A percentile compares a stretch with the other conserved stretches of the same genome.
Conservation (phyloP, 163 green algal species). For the Volvox carteri region DNA sequence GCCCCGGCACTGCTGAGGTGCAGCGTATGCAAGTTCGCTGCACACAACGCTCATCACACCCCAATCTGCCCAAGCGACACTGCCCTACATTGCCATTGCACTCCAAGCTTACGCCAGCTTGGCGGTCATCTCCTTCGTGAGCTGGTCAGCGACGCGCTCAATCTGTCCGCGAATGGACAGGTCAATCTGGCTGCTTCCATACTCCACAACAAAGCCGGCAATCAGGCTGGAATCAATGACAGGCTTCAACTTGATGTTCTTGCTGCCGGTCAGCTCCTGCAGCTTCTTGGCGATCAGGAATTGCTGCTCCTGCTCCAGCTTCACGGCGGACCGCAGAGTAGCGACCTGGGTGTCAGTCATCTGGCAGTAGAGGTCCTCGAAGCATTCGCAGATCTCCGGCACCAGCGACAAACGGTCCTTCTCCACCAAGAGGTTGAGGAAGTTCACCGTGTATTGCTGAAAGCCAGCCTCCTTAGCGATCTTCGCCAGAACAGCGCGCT, state of each 20-base stretch:
- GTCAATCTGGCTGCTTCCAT: conserved; percentile 95
- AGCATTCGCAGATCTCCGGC: conserved; percentile 90
- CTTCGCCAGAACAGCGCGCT: conserved; percentile 90
- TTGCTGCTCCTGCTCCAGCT: conserved; percentile 99
- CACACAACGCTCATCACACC: not conserved
- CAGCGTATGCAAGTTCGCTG: not conserved
- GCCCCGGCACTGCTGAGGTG: not conserved
- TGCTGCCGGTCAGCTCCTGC: conserved; percentile 94
- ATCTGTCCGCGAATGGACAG: conserved; percentile 95
- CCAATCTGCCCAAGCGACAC: not conserved
- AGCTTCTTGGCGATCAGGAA: conserved; percentile 99
- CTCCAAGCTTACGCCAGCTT: conserved; percentile 63
- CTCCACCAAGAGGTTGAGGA: conserved; percentile 95
- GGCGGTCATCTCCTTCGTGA: conserved; percentile 63
- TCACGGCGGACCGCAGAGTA: conserved; percentile 92
- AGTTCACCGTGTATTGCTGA: conserved; percentile 92
- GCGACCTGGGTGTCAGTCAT: conserved; percentile 98
- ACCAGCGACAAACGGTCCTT: conserved; percentile 91
- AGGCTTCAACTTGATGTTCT: conserved; percentile 99
- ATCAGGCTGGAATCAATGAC: conserved; percentile 95
- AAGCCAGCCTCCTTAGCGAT: conserved; percentile 90
- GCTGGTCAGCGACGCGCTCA: conserved; percentile 80
- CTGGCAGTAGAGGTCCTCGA: conserved; percentile 96
- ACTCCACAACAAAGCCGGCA: conserved; percentile 97
- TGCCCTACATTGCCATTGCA: not conserved